phyloP scores from a whole-genome alignment of 176 grass and related monocot species.

The Oryza glaberrima region DNA sequence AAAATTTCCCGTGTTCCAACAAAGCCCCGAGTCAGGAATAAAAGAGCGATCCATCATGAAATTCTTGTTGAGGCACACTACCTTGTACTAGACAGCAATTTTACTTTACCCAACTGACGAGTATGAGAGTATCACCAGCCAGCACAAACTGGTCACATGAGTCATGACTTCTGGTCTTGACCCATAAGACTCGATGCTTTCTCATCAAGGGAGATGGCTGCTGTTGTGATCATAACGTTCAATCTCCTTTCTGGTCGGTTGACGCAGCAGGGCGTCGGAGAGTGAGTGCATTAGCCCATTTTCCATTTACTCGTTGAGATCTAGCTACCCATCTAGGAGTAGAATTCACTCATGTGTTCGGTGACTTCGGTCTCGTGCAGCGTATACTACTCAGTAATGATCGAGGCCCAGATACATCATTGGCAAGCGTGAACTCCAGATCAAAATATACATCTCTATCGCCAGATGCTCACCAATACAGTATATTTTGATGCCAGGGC shows the following conservation, averaged over 20 bases:
- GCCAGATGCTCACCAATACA: not conserved
- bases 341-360: not conserved
- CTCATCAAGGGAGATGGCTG: not conserved
- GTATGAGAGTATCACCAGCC: not conserved
- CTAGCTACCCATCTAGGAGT: not conserved
- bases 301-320: not conserved
- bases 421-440: not conserved
- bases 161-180: not conserved
- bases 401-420: not conserved
- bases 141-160: not conserved
- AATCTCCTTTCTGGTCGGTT: not conserved
- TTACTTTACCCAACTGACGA: too few species aligned
- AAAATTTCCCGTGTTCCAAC: too few species aligned
- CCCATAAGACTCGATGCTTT: not conserved
- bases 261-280: not conserved
- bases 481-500: not conserved
- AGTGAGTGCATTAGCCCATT: not conserved
- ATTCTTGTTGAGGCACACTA: too few species aligned
- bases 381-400: too few species aligned
- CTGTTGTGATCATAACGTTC: not conserved
- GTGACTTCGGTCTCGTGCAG: not conserved
- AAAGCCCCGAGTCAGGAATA: too few species aligned
- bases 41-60: too few species aligned
- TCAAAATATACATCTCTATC: not conserved
- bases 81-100: too few species aligned